Conservation (phyloP, 305 asterid species). For the Fraxinus floribunda region DNA sequence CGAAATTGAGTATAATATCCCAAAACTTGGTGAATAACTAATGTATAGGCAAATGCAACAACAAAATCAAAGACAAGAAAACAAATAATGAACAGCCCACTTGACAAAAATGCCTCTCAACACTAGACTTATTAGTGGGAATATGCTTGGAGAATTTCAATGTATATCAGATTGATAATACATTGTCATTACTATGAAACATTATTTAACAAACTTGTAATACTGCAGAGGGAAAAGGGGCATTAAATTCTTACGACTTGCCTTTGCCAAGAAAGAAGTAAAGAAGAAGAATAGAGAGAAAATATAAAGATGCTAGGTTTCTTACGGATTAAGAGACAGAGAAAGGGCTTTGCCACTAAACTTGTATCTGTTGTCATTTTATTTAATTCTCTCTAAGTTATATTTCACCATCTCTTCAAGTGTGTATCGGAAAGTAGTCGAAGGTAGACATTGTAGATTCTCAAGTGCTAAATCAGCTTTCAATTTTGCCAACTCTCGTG, state of each 20-base stretch:
- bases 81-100: no score
- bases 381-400: slow-evolving; percentile 71
- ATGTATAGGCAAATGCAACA: no score
- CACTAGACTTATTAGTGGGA: not conserved
- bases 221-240: not conserved
- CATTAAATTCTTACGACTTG: not conserved
- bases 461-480: slow-evolving; percentile 56
- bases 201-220: not conserved
- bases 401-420: slow-evolving; percentile 72
- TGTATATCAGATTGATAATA: not conserved
- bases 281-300: not conserved
- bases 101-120: no score
- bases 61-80: no score
- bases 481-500: slow-evolving; percentile 68
- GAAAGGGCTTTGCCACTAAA: not conserved
- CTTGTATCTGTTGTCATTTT: slow-evolving; percentile 13
- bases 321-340: not conserved
- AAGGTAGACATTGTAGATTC: slow-evolving; percentile 61
- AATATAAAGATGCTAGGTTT: not conserved
- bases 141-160: no score
- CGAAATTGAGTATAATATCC: no score
- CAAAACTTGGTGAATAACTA: no score
- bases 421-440: slow-evolving; percentile 50
- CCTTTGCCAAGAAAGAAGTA: not conserved
- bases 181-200: not conserved